Evolutionary conservation across 805 yeast genomes (phyloP).

Genomic region (Saccharomycopsis vini): DNA sequence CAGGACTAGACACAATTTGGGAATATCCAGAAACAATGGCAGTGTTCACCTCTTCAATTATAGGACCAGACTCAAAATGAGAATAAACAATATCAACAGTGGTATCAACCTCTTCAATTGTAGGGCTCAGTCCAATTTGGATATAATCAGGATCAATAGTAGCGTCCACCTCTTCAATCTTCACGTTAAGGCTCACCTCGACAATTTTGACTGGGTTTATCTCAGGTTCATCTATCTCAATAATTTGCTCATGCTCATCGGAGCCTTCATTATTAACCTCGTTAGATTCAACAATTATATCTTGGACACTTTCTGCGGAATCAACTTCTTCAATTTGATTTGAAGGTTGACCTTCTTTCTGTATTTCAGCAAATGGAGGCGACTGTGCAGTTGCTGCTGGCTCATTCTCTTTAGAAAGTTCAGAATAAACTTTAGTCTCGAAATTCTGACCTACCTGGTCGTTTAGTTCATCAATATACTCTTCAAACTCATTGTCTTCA

Average conservation of each 20-base stretch:
- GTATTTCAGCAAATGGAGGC: too few relatives aligned
- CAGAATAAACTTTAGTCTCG: too few relatives aligned
- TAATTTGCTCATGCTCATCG: background rate
- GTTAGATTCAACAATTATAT: too few relatives aligned
- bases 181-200: background rate
- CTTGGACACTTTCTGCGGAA: background rate
- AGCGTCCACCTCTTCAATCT: background rate
- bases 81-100: background rate
- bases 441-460: too few relatives aligned
- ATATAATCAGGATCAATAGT: background rate
- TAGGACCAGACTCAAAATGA: background rate
- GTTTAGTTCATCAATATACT: too few relatives aligned
- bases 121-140: background rate
- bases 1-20: background rate
- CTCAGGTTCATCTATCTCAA: conserved; percentile 1
- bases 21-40: too few relatives aligned
- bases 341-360: too few relatives aligned
- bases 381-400: too few relatives aligned
- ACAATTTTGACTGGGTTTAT: background rate
- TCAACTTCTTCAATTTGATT: background rate
- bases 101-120: background rate
- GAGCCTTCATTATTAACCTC: background rate
- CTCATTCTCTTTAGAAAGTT: too few relatives aligned
- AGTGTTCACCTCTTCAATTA: conserved; percentile 1
- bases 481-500: background rate